Percentiles rank a stretch among this genome's conserved stretches.
phyloP scores from a whole-genome alignment of 2,329 filamentous ascomycete genomes.

The Dothideomycetes sp. region DNA sequence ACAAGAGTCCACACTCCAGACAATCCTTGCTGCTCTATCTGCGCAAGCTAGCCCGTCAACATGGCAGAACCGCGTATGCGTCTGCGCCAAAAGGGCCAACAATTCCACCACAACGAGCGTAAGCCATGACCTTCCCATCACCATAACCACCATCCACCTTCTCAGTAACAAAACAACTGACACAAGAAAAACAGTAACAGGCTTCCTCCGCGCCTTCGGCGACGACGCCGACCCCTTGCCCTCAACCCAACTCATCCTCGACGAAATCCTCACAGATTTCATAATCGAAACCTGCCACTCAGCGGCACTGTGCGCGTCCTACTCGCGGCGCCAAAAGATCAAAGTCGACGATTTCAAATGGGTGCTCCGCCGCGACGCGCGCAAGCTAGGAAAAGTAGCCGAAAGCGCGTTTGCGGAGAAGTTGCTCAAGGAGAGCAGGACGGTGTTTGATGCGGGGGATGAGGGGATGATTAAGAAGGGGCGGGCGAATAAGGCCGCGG shows the following conservation, averaged over 20 bases:
- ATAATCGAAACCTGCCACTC: slow-evolving; percentile 89
- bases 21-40: neutral
- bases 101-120: slow-evolving; percentile 34
- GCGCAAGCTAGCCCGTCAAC: neutral
- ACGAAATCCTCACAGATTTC: slow-evolving; percentile 95
- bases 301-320: slow-evolving; percentile 73
- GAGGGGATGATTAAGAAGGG: slow-evolving; percentile 45
- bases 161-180: slow-evolving; percentile 11
- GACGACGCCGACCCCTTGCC: slow-evolving; percentile 68
- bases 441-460: slow-evolving; percentile 59
- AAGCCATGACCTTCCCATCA: slow-evolving; percentile 12
- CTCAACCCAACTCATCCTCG: slow-evolving; percentile 74
- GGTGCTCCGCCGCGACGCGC: slow-evolving; percentile 72
- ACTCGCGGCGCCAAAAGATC: slow-evolving; percentile 86
- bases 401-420: slow-evolving; percentile 83
- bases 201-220: slow-evolving; percentile 48
- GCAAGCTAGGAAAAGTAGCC: slow-evolving; percentile 78
- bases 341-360: slow-evolving; percentile 98
- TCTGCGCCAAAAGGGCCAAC: slow-evolving; percentile 34
- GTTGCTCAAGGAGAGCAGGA: slow-evolving; percentile 72
- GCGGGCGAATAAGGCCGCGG: slow-evolving; percentile 29
- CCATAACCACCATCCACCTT: slow-evolving; percentile 5
- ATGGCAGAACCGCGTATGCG: slow-evolving; percentile 41
- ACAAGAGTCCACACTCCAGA: neutral
- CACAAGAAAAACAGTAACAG: slow-evolving; percentile 43